Base-by-base conservation (phyloP, 2,329 filamentous ascomycete genomes). In the Stylonectria norvegica region DNA sequence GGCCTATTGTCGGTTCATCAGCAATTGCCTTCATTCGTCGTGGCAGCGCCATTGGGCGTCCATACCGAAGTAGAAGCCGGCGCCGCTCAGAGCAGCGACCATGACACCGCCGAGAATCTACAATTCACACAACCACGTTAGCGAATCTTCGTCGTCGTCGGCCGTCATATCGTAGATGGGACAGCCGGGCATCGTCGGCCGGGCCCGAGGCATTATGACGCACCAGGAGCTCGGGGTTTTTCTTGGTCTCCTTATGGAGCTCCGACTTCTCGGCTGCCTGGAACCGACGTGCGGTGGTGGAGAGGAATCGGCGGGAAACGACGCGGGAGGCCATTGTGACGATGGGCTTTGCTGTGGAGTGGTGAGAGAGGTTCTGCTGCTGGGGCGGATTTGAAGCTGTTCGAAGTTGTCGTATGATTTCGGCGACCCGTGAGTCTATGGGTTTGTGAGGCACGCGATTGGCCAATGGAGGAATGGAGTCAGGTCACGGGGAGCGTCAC, bases 91-190 rank as follows among this genome's bases (percentile, higher is more conserved):
- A 59, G 88, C 86, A 65, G 84, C 83, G 59, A 85, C 83, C 89
- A 97, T 95, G 66, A 97, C 83, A 62, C 81, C 87, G 51, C 90
- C 79, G 53, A 98, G 85, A 62, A 97, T 82, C 93, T 97, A 60
- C 49, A 55, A 31, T 36, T 33, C 29, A 42, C 31, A 39, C 31
- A 40, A 39, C 16, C 32, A 43, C 15, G 47, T 55, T 45, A 52
- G 45, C 34, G 41, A 43, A 16, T 41, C 34, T 22, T 27, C 42
- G 18, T 15, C 14, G 27, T 30, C 29, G 35, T 25, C 22, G 14
- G n/a, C 35, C 19, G 38, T 31, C 23, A 25, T n/a, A n/a, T n/a
- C n/a, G n/a, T n/a, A n/a, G n/a, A n/a, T 36, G 30, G 23, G 38
- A 11, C 10, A 43, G 25, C 27, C 28, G 28, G 38, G 38, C 36